Conservation (phyloP, 2,329 filamentous ascomycete genomes). For the Colletotrichum viniferum region DNA sequence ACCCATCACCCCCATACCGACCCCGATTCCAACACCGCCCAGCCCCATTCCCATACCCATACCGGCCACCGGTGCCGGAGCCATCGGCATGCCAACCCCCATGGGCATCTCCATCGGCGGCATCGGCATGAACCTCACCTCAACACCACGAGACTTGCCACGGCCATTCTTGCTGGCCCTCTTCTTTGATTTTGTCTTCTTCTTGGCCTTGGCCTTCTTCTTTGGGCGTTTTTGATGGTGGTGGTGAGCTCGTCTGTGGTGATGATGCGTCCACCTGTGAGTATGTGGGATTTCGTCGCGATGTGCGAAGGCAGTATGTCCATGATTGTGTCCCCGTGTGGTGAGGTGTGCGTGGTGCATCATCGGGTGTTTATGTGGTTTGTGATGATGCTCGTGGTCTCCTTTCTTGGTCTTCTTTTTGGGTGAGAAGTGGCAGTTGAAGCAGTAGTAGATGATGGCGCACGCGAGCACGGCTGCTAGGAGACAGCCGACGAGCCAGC, state of each 20-base stretch:
- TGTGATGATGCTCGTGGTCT: neutral
- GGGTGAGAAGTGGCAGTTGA: conserved; percentile 3
- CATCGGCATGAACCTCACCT: neutral
- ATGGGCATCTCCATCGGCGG: neutral
- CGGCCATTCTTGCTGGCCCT: neutral
- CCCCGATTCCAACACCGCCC: neutral
- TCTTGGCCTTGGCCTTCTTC: neutral
- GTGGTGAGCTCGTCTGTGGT: neutral
- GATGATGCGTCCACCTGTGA: conserved; percentile 1
- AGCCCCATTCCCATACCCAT: neutral
- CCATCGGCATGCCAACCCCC: neutral
- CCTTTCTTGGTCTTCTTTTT: neutral
- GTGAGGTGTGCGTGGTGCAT: neutral
- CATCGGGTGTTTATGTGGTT: neutral
- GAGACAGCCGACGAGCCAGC: conserved; percentile 16
- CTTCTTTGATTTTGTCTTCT: neutral
- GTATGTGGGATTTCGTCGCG: neutral
- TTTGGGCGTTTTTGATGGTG: neutral
- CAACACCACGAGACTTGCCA: neutral
- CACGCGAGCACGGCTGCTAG: neutral
- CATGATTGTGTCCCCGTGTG: neutral
- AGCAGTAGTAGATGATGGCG: conserved; percentile 3
- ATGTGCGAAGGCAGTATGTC: neutral
- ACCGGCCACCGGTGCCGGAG: neutral
- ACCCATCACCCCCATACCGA: neutral